A percentile compares a stretch with the other conserved stretches of the same genome.
phyloP scores from a whole-genome alignment of 192 early-diverging fungal species.

The Jimgerdemannia flammicorona region DNA sequence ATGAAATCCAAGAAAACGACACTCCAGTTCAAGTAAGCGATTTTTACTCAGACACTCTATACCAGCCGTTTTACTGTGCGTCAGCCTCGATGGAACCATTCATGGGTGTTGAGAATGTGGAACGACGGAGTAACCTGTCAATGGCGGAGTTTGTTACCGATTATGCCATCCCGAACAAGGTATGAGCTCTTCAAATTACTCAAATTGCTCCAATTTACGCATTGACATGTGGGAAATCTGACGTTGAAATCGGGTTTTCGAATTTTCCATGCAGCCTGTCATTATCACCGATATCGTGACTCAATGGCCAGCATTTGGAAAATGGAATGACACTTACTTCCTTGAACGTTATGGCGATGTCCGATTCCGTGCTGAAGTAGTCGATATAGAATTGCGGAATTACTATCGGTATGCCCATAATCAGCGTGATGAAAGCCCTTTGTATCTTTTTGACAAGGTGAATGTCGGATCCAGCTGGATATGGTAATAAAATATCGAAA shows the following conservation, averaged over 20 bases:
- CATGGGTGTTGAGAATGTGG: constrained; percentile 39
- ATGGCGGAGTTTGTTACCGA: constrained; percentile 40
- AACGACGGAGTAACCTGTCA: constrained; percentile 39
- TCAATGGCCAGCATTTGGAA: constrained; percentile 52
- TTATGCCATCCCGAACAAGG: constrained; percentile 45
- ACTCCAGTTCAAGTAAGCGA: constrained; percentile 30
- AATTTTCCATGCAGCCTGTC: constrained; percentile 31
- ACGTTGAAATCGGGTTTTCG: too few relatives aligned
- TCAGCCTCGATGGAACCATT: constrained; percentile 41
- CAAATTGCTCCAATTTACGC: too few relatives aligned
- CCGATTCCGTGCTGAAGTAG: constrained; percentile 57
- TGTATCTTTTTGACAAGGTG: constrained; percentile 67
- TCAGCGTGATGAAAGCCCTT: constrained; percentile 53
- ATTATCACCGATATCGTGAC: constrained; percentile 62
- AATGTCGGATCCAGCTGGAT: background rate
- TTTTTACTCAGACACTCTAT: constrained; percentile 66
- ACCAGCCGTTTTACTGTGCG: constrained; percentile 51
- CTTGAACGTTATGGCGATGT: constrained; percentile 35
- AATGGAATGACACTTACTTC: constrained; percentile 57
- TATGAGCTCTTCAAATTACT: background rate
- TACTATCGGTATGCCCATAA: constrained; percentile 49
- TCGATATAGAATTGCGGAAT: constrained; percentile 51
- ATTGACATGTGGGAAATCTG: too few relatives aligned
- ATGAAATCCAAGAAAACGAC: constrained; percentile 20
- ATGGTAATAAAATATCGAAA: too few relatives aligned